These are phyloP conservation scores for Melaleuca quinquenervia DNA, from an alignment of 345 rosid genomes.

Conservation along the genomic window DNA sequence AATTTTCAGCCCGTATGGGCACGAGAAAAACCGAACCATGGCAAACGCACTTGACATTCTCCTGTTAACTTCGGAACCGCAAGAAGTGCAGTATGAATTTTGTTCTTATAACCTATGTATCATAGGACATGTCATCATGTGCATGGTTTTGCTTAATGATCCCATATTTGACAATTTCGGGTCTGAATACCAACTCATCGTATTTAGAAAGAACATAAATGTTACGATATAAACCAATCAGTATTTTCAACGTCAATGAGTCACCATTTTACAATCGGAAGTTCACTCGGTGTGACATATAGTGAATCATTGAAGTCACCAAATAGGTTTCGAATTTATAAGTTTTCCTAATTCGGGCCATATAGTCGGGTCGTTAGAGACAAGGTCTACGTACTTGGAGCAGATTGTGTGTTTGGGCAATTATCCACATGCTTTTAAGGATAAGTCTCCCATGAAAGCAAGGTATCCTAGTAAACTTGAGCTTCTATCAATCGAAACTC, in stretches of 20 bases:
- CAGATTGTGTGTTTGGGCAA: not conserved
- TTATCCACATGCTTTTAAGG: not conserved
- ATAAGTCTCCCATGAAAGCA: not conserved
- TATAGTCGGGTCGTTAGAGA: not conserved
- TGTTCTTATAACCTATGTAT: not conserved
- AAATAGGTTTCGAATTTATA: not conserved
- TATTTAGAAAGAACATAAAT: not conserved
- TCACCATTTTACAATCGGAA: not conserved
- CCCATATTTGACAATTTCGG: not conserved
- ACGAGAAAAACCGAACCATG: not conserved
- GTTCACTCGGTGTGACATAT: not conserved
- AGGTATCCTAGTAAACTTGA: not conserved
- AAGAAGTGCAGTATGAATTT: not conserved
- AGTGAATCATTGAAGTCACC: not conserved
- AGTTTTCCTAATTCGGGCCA: not conserved
- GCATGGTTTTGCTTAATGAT: not conserved
- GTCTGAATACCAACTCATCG: not conserved
- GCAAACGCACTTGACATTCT: not conserved
- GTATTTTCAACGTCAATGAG: not conserved
- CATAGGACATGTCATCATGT: not conserved
- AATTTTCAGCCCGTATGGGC: rapidly evolving
- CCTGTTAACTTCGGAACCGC: not conserved
- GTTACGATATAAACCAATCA: not conserved
- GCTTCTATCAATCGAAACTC: not conserved
- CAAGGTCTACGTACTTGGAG: not conserved